Base-by-base conservation (phyloP, 2,329 filamentous ascomycete species). In the Exophiala bonariae region DNA sequence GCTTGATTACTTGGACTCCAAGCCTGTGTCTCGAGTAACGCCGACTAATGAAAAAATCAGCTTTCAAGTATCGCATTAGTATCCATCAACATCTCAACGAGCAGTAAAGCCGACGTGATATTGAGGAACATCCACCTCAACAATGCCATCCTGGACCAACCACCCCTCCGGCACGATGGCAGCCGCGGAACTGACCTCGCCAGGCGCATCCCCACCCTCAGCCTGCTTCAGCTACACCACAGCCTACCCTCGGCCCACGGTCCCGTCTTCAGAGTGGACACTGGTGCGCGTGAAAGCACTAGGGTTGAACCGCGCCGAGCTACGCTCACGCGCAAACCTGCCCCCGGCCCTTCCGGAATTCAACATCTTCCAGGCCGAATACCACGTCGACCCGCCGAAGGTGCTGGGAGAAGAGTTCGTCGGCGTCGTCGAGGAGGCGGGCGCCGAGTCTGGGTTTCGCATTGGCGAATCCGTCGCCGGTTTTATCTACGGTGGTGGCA, bases 91-190 rank as follows among this genome's bases (percentile, higher is more conserved):
- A n/a, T n/a, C n/a, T n/a, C n/a, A n/a, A n/a, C n/a, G n/a, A n/a
- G n/a, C n/a, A n/a, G n/a, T n/a, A n/a, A n/a, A n/a, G n/a, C n/a
- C n/a, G n/a, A n/a, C 23, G 23, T 26, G 23, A 6, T 26, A 26
- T 26, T n/a, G 23, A 26, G 23, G 11, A 26, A 6, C 11, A 26
- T 26, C 23, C 23, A 9, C 13, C 36, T 19, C 18, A 10, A 39
- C 30, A 17, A 13, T 64, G 77, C 80, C 19, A 78, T 41, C 38
- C 18, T 42, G 40, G 40, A 20, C 40, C 17, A 33, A 33, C 26
- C 19, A 23, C 3, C 40, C 40, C 23, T 20, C 16, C 4, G 40
- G 40, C 28, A 42, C 40, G 26, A 42, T 42, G 40, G n/a, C 40
- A 3, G 40, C 40, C n/a, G 20, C 19, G 28, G 40, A 22, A 3